Evolutionary conservation across 495 filamentous ascomycete genomes (phyloP).

Genomic region (Penicillium lividum): DNA sequence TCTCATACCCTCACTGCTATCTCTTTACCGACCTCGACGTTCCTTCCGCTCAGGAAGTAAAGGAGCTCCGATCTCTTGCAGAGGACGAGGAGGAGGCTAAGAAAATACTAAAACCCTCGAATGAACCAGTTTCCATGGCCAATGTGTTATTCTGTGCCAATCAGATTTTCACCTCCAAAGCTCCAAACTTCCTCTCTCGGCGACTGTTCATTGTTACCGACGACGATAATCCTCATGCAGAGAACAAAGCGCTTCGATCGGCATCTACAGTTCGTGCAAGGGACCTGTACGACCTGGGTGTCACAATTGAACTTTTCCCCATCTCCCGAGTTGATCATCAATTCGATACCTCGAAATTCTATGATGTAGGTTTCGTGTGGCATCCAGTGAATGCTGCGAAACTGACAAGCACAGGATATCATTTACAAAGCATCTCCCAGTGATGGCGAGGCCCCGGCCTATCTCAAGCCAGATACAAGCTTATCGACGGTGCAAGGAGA

Average conservation of each 20-base stretch:
- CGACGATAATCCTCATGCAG: slow-evolving; percentile 81
- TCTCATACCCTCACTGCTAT: slow-evolving; percentile 88
- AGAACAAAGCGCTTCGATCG: slow-evolving; percentile 68
- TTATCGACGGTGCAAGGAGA: slow-evolving; percentile 57
- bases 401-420: slow-evolving; percentile 62
- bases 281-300: slow-evolving; percentile 93
- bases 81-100: slow-evolving; percentile 68
- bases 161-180: slow-evolving; percentile 93
- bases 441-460: slow-evolving; percentile 67
- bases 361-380: slow-evolving; percentile 63
- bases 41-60: slow-evolving; percentile 84
- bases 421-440: slow-evolving; percentile 64
- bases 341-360: slow-evolving; percentile 87
- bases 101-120: slow-evolving; percentile 66
- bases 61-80: slow-evolving; percentile 68
- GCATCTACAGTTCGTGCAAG: slow-evolving; percentile 84
- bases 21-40: slow-evolving; percentile 86
- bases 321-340: slow-evolving; percentile 72
- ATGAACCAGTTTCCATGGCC: slow-evolving; percentile 75
- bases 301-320: slow-evolving; percentile 91
- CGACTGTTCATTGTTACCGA: slow-evolving; percentile 95
- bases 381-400: not conserved
- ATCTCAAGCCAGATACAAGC: slow-evolving; percentile 49
- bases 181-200: slow-evolving; percentile 89
- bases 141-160: slow-evolving; percentile 94